Conservation (phyloP, 78 protist genomes). For the Tieghemostelium lacteum region DNA sequence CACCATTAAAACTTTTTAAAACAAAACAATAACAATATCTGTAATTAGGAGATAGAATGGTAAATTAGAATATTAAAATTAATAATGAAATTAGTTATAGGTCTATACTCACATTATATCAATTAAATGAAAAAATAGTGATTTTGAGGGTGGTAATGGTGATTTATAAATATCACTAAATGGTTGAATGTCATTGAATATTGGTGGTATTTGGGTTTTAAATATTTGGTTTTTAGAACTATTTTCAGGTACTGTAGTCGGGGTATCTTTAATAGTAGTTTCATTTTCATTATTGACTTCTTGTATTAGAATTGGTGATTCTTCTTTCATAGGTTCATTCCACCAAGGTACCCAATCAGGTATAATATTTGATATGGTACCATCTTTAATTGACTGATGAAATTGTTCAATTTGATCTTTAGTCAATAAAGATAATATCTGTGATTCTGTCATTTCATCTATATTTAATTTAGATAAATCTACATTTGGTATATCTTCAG, state of each 20-base stretch:
- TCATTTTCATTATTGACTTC: neutral
- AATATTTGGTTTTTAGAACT: too few species aligned
- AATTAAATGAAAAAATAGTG: conserved; percentile 24
- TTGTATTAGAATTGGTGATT: neutral
- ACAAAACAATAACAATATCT: conserved; percentile 56
- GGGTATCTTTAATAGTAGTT: neutral
- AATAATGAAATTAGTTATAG: neutral
- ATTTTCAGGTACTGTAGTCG: too few species aligned
- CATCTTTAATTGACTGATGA: conserved; percentile 48
- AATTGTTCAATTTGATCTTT: conserved; percentile 36
- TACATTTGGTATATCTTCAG: too few species aligned
- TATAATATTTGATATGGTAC: conserved; percentile 18
- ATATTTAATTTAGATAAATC: conserved; percentile 24
- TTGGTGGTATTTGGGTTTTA: conserved; percentile 5
- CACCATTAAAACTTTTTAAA: conserved; percentile 56
- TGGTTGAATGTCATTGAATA: conserved; percentile 12
- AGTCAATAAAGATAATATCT: conserved; percentile 23
- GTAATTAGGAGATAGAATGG: neutral
- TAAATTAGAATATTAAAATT: neutral
- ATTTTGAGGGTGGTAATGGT: conserved; percentile 10
- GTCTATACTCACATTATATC: conserved; percentile 31
- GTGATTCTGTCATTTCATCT: conserved; percentile 29
- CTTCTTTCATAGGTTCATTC: neutral
- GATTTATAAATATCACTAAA: conserved; percentile 3
- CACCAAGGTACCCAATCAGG: conserved; percentile 64